Base-by-base conservation (phyloP, 495 filamentous ascomycete genomes). In the Cercophora samala region DNA sequence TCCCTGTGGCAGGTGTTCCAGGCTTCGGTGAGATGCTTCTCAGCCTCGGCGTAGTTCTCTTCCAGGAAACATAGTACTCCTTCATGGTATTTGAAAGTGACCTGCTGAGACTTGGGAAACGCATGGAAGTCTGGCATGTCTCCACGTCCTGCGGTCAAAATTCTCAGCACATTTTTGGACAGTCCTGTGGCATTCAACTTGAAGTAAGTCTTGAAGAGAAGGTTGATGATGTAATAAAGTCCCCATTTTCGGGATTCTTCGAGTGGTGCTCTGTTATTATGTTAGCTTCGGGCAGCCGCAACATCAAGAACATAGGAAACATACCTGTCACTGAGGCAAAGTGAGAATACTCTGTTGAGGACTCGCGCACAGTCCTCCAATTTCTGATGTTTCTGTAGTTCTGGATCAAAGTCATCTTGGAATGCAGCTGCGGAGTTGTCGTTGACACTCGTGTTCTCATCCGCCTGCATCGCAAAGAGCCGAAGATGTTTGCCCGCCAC, bases 161-260 rank as follows among this genome's bases (percentile, higher is more conserved):
- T 91, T 58, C 87, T 90, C 24, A 98, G 80, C 61, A 97, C 86
- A 71, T 96, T 97, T 76, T 97, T 97, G 15, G 89, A 93, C 22
- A 99, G 83, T n/a, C 84, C 84, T 58, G 96, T 89, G 53, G 89
- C 89, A 77, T 95, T 96, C 62, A 99, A 82, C 81, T 91, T 96
- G 85, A 98, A 99, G 74, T 98, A 97, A 5, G 93, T 97, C 78
- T 97, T 98, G 85, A 99, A 98, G 9, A 97, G 80, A 1, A 98
- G 85, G 71, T 96, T 97, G 66, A 91, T 91, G 52, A 89, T 92
- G 75, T 93, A 90, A 79, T 98, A 99, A 54, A 94, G 87, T 0
- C 91, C 96, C 96, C 96, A 98, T 84, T 98, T 99, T 6, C 96
- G 86, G 0, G 94, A 97, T 56, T 95, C 90, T 73, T 94, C 90